These are phyloP conservation scores for Pythium periplocum DNA, from an alignment of 352 stramenopile genomes.

Conservation along the genomic window DNA sequence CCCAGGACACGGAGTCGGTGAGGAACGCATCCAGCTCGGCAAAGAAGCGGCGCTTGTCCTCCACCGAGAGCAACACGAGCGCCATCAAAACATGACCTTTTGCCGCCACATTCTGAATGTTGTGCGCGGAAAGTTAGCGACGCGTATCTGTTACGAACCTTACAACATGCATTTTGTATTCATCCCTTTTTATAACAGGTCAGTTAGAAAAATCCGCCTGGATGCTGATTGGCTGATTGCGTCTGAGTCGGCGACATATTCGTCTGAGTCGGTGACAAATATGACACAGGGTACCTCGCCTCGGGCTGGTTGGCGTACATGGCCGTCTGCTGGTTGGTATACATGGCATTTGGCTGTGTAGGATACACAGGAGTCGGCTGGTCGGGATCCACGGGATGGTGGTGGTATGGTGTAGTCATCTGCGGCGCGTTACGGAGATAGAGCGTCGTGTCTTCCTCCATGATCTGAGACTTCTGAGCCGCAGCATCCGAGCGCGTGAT, in stretches of 20 bases:
- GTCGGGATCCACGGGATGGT: not conserved
- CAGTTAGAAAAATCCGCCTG: no score
- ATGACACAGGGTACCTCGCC: no score
- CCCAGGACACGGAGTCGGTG: not conserved
- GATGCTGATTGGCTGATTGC: not conserved
- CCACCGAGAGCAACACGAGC: constrained; percentile 22
- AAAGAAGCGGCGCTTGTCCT: constrained; percentile 48
- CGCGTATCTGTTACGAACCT: constrained; percentile 10
- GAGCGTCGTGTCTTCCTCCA: constrained; percentile 16
- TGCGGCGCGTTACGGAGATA: constrained; percentile 9
- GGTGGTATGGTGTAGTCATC: not conserved
- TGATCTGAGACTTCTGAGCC: not conserved
- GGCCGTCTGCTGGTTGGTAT: not conserved
- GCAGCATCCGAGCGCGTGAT: constrained; percentile 10
- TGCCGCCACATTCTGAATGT: no score
- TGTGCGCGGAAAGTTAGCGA: no score
- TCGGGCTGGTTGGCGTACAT: no score
- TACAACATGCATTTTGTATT: constrained; percentile 8
- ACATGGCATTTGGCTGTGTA: not conserved
- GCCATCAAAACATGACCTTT: no score
- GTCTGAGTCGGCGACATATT: not conserved
- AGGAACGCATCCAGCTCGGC: constrained; percentile 35
- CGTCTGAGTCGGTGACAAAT: no score
- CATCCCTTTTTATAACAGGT: not conserved
- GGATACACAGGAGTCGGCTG: not conserved